These are phyloP conservation scores for Agapanthus africanus DNA, from an alignment of 106 monocot genomes.

Conservation along the genomic window DNA sequence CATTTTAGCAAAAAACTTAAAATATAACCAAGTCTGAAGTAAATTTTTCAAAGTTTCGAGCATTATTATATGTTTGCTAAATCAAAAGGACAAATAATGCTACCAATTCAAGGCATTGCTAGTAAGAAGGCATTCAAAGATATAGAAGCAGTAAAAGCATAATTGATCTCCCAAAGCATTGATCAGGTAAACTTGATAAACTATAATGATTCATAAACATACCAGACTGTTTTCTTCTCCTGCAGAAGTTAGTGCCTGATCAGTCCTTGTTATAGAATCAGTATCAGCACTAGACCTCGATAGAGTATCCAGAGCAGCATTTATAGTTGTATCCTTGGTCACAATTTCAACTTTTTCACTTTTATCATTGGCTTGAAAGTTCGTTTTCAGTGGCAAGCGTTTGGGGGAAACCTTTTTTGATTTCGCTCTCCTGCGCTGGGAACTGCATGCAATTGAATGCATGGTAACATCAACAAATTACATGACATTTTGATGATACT, in stretches of 20 bases:
- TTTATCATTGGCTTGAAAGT: conserved; percentile 17
- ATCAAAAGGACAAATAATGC: conserved; percentile 8
- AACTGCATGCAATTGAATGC: conserved; percentile 27
- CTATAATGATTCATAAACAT: neutral
- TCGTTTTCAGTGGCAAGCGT: conserved; percentile 18
- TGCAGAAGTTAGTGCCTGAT: conserved; percentile 14
- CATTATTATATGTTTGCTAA: neutral
- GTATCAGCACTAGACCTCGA: neutral
- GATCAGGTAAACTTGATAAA: neutral
- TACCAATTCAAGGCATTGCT: neutral
- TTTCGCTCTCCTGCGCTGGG: conserved; percentile 29
- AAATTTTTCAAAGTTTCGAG: neutral
- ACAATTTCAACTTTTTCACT: conserved; percentile 20
- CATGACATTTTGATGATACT: neutral
- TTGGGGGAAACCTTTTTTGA: conserved; percentile 30
- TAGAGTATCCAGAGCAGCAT: conserved; percentile 7
- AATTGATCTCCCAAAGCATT: neutral
- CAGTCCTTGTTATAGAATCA: neutral
- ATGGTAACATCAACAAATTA: neutral
- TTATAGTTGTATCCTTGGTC: conserved; percentile 7
- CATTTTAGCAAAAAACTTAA: too few species aligned
- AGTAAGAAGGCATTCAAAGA: neutral
- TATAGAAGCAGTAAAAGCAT: neutral
- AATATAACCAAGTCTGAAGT: too few species aligned
- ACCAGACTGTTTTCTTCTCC: conserved; percentile 25